These are phyloP conservation scores for Nepenthes alata DNA, from an alignment of 179 eudicot species.

Conservation along the genomic window DNA sequence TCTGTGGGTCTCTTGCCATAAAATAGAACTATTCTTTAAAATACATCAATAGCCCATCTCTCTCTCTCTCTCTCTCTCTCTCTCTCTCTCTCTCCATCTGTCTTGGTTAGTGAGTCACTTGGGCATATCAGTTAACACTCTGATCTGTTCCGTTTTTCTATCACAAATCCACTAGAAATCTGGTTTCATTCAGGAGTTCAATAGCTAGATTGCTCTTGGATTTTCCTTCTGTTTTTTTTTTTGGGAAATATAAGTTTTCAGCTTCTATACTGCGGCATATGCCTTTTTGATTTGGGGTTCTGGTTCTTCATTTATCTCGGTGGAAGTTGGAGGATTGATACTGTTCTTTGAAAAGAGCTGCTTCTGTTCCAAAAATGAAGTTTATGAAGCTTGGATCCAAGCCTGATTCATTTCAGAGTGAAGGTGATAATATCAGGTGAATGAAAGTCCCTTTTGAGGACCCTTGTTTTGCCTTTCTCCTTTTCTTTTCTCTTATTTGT, in stretches of 20 bases:
- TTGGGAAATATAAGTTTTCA: too few species aligned
- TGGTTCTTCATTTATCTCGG: slow-evolving; percentile 4
- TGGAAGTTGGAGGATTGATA: slow-evolving; percentile 5
- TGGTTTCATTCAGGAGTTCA: neutral
- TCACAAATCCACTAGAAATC: too few species aligned
- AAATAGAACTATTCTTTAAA: neutral
- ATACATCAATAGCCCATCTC: neutral
- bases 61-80: slow-evolving; percentile 1
- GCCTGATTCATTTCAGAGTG: slow-evolving; percentile 42
- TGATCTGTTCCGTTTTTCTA: too few species aligned
- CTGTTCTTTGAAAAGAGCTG: neutral
- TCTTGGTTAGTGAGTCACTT: slow-evolving; percentile 4
- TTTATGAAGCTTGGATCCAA: slow-evolving; percentile 54
- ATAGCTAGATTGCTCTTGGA: neutral
- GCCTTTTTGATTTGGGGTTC: slow-evolving; percentile 6
- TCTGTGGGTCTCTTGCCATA: slow-evolving; percentile 1
- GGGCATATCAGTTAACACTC: too few species aligned
- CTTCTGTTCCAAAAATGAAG: slow-evolving; percentile 26
- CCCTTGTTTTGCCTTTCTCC: neutral
- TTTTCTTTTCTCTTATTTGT: neutral
- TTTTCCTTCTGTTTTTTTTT: too few species aligned
- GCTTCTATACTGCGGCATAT: neutral
- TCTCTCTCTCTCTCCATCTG: neutral
- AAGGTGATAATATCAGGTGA: slow-evolving; percentile 40
- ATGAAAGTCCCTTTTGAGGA: slow-evolving; percentile 1